These are phyloP conservation scores for Neobulgaria alba DNA, from an alignment of 2,329 filamentous ascomycete species.

Conservation along the genomic window DNA sequence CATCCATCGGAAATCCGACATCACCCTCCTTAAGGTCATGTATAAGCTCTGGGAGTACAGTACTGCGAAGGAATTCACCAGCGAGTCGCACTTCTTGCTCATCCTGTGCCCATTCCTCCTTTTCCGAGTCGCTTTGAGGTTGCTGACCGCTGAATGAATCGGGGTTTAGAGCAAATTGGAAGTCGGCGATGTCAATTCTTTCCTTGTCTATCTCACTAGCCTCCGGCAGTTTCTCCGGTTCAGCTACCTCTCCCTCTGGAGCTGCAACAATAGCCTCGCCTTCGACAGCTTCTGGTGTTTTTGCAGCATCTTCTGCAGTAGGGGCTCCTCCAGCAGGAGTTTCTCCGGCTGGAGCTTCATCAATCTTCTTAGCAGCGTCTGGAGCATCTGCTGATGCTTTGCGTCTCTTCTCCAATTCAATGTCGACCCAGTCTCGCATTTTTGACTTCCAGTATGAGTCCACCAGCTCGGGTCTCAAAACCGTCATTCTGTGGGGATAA, in stretches of 20 bases:
- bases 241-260: slow-evolving; percentile 29
- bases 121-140: slow-evolving; percentile 85
- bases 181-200: slow-evolving; percentile 77
- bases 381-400: slow-evolving; percentile 31
- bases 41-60: slow-evolving; percentile 76
- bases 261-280: neutral
- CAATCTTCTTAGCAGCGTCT: slow-evolving; percentile 25
- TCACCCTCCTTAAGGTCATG: slow-evolving; percentile 86
- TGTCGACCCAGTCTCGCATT: slow-evolving; percentile 81
- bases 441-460: slow-evolving; percentile 78
- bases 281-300: slow-evolving; percentile 17
- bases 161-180: slow-evolving; percentile 83
- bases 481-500: slow-evolving; percentile 95
- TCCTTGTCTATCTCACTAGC: slow-evolving; percentile 42
- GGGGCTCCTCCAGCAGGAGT: slow-evolving; percentile 23
- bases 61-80: slow-evolving; percentile 66
- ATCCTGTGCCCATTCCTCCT: slow-evolving; percentile 70
- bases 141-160: slow-evolving; percentile 91
- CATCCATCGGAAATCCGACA: slow-evolving; percentile 97
- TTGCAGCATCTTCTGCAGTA: slow-evolving; percentile 23
- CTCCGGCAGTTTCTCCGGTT: slow-evolving; percentile 20
- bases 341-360: slow-evolving; percentile 22
- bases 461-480: slow-evolving; percentile 81
- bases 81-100: slow-evolving; percentile 83
- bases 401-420: slow-evolving; percentile 60